Base-by-base conservation (phyloP, 768 basidiomycete genomes). In the Rhodotorula toruloides region DNA sequence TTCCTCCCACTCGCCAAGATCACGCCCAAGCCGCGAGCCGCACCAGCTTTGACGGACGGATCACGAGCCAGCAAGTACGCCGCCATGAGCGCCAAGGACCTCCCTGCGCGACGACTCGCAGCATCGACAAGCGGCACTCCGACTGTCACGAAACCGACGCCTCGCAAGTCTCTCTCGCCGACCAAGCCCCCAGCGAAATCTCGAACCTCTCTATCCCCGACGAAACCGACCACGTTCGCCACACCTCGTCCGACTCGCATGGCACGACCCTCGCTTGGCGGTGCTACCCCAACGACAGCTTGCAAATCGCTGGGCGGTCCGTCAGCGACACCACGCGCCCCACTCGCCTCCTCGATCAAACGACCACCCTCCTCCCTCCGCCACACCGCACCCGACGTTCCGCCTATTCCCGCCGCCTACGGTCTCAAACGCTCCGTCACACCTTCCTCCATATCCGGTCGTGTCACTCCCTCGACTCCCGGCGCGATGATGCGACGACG, bases 1-100 rank as follows among this genome's bases (percentile, higher is more conserved):
- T 99, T 98, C 76, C 87, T 94, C 29, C 85, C 88, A 11, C 81
- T 85, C 2, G 79, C 84, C 40, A 96, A 96, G 76, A 84, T 99
- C 27, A 88, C 91, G 4, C 74, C 89, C 11, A 90, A 88, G 22
- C 75, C 78, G 19, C 82, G 81, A 3, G 79, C 83, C 29, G 31
- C 39, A 21, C 88, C 92, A 1, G 40, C 85, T 87, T 7, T 93
- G 90, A 50, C 58, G 6, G 85, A 85, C 11, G 90, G 90, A 6
- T 90, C 90, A 5, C 81, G 91, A 50, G 90, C 91, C 16, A 87
- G 88, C 48, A 88, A 87, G 76, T 92, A 91, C 75, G 80, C 87
- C 39, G 84, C 85, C 22, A 84, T 91, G 83, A 92, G 89, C 2
- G 90, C 90, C 1, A 84, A 87, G 74, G 88, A 91, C 72, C 82